Base-by-base conservation (phyloP, 202 grass and related monocot genomes). In the Schoenoplectus triqueter region DNA sequence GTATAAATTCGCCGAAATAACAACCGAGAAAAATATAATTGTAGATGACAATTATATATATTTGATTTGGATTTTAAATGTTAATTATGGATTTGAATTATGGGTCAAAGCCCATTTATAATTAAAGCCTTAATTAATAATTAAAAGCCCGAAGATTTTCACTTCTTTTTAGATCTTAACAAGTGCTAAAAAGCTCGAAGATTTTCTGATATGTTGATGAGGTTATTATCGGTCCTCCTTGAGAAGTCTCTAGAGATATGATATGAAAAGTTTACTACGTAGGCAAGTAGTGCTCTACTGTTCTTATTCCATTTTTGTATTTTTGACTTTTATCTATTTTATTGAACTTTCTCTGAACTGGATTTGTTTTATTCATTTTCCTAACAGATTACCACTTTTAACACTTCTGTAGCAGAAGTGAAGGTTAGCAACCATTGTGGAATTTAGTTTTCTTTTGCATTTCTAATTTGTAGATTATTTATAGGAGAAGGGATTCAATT, bases 161-260 rank as follows among this genome's bases (percentile, higher is more conserved):
- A n/a, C n/a, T n/a, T n/a, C 67, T 90, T 72, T 88, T 65, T 31
- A 97, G 94, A 92, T 97, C 55, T 86, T 97, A 56, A 92, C 90
- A 92, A 89, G 88, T 85, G 94, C 94, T 86, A 94, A 91, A 80
- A 85, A 92, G 84, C 90, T 97, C 48, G 94, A 92, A 68, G 94
- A 97, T 83, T 97, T 97, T 62, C 88, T 97, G 91, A 63, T 97
- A 97, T 80, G 94, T 97, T 22, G 94, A 97, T 15, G 94, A 97
- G 89, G 91, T 96, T 86, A 96, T 96, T 69, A 96, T 96, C 68
- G 93, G 93, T 1, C 87, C 93, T 54, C 94, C 94, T 84, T 90
- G 89, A 91, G 89, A 93, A 75, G 89, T 97, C 88, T 93, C 91
- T 1, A 93, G 85, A 89, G 94, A 97, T 86, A 93, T 93, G 94